Percentiles rank a stretch among this genome's conserved stretches.
These are phyloP conservation scores for Neoarthrinium moseri DNA, from an alignment of 2,329 filamentous ascomycete genomes.

Conservation along the genomic window DNA sequence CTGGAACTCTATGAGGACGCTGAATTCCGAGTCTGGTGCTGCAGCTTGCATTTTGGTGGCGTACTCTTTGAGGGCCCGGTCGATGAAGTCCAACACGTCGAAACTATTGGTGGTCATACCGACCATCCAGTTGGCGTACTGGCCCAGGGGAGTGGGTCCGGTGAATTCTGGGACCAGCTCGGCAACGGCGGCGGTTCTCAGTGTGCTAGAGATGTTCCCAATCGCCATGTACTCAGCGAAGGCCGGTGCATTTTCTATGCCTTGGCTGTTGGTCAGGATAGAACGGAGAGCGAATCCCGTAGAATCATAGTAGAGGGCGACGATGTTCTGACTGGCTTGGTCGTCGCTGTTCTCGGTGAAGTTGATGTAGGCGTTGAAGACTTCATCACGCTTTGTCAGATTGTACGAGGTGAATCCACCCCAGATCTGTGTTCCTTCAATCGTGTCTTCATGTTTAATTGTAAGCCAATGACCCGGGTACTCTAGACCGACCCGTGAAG, in stretches of 20 bases:
- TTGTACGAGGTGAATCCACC: constrained; percentile 14
- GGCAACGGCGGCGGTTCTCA: constrained; percentile 10
- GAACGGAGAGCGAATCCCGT: background rate
- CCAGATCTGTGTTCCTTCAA: constrained; percentile 11
- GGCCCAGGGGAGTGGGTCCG: background rate
- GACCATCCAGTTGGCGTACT: background rate
- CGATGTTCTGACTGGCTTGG: background rate
- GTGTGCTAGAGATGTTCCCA: constrained; percentile 2
- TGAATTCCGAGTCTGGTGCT: background rate
- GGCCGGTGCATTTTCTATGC: constrained; percentile 5
- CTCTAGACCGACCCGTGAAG: background rate
- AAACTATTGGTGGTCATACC: background rate
- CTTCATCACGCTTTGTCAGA: constrained; percentile 3
- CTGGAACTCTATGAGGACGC: background rate
- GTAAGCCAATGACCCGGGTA: too few species aligned
- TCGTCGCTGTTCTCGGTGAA: constrained; percentile 12
- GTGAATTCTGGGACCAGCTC: background rate
- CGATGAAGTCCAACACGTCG: background rate
- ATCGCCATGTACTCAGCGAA: constrained; percentile 14
- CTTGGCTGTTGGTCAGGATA: constrained; percentile 5
- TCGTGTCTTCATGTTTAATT: background rate
- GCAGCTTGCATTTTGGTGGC: background rate
- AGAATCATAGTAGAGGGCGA: background rate
- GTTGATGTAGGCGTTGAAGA: constrained; percentile 14
- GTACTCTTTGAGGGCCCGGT: background rate